Base-by-base conservation (phyloP, 371 early-diverging fungal genomes). In the Lichtheimia hyalospora region DNA sequence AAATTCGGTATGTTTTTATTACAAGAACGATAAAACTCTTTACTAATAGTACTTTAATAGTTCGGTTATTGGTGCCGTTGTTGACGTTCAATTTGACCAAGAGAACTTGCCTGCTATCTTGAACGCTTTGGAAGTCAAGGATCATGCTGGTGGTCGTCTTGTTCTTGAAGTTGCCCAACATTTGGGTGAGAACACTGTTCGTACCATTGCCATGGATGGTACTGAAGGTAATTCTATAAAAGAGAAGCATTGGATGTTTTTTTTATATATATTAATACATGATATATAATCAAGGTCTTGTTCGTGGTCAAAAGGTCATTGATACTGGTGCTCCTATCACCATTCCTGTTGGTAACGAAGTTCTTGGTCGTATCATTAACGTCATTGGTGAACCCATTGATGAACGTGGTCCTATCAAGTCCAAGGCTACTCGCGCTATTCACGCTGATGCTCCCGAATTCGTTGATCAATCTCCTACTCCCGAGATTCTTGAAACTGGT, bases 191-290 rank as follows among this genome's bases (percentile, higher is more conserved):
- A 96, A 96, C 91, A 95, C 96, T 63, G 98, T 97, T 71, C 93
- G 98, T 74, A 95, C 95, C 70, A 97, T 97, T 92, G 98, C 97
- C 79, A 97, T 97, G 97, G 97, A 97, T 88, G 97, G 93, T 79
- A 95, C 93, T 58, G 71, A 74, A 58, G 74, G 68, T 70, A 70
- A 42, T 92, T 18, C 8, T 5, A 6, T n/a, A 10, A 20, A 15
- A 14, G n/a, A 5, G 25, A 25, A 84, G 74, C 7, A 10, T 10
- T 54, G 34, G 2, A 20, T 15, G 16, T 5, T 24, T 24, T 7
- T 13, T 54, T 13, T 1, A 21, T 54, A 16, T 28, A 54, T 15
- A 3, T n/a, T 12, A 18, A 40, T 14, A 51, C 53, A 42, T 48
- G n/a, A 52, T 42, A 8, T 15, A 46, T 58, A 2, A 20, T 70